Conservation (phyloP, 148 eudicot genomes). For the Fallopia convolvulus region DNA sequence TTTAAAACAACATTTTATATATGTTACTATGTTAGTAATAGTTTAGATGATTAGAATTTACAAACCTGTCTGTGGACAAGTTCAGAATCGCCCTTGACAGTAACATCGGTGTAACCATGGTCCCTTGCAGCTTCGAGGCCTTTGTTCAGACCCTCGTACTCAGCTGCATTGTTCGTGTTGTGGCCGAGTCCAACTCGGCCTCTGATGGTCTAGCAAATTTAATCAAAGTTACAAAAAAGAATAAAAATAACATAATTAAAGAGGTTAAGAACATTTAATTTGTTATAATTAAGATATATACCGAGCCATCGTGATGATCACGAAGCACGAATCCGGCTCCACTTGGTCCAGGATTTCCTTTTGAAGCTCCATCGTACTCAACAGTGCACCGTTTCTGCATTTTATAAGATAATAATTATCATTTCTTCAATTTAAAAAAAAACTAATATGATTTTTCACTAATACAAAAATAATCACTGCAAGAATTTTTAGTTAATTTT, state of each 20-base stretch:
- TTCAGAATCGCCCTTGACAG: slow-evolving; percentile 49
- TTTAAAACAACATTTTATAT: too few relatives aligned
- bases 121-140: slow-evolving; percentile 60
- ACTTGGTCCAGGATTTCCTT: slow-evolving; percentile 85
- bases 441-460: too few relatives aligned
- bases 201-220: background rate
- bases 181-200: slow-evolving; percentile 73
- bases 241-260: too few relatives aligned
- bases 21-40: too few relatives aligned
- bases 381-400: slow-evolving; percentile 36
- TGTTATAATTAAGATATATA: slow-evolving; percentile 17
- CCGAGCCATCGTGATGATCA: slow-evolving; percentile 40
- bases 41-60: background rate
- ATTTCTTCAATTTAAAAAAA: too few relatives aligned
- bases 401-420: too few relatives aligned
- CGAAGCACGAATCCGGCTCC: slow-evolving; percentile 86
- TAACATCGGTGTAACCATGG: slow-evolving; percentile 50
- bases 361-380: slow-evolving; percentile 91
- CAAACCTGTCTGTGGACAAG: slow-evolving; percentile 60
- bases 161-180: slow-evolving; percentile 80
- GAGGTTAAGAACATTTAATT: too few relatives aligned
- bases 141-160: slow-evolving; percentile 65
- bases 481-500: too few relatives aligned
- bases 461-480: too few relatives aligned
- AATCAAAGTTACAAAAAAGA: too few relatives aligned